These are phyloP conservation scores for Paecilomyces sp. DNA, from an alignment of 2,329 filamentous ascomycete species.

Conservation along the genomic window DNA sequence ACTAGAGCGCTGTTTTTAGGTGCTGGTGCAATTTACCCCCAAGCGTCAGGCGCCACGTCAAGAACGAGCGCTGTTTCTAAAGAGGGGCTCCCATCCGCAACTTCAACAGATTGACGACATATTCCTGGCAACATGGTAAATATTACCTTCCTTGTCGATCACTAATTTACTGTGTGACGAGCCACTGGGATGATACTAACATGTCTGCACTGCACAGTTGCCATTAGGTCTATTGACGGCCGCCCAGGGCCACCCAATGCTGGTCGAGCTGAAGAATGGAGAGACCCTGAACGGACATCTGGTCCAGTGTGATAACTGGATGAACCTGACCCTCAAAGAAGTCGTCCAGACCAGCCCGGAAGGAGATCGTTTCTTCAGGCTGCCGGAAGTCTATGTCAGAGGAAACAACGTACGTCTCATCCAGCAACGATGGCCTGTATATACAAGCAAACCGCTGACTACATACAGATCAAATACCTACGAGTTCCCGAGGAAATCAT, in stretches of 20 bases:
- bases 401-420: conserved; percentile 77
- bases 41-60: not conserved
- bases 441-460: conserved; percentile 2
- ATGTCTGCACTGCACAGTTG: conserved; percentile 36
- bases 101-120: not conserved
- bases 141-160: not conserved
- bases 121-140: not conserved
- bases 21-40: not conserved
- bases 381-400: conserved; percentile 92
- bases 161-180: conserved; percentile 3
- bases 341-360: conserved; percentile 95
- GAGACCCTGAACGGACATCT: conserved; percentile 96
- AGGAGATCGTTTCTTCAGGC: conserved; percentile 84
- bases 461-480: conserved; percentile 85
- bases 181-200: not conserved
- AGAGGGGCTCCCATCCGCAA: not conserved
- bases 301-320: conserved; percentile 97
- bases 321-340: conserved; percentile 96
- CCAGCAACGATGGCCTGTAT: not conserved
- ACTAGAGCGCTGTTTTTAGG: not conserved
- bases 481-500: conserved; percentile 95
- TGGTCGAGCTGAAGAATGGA: conserved; percentile 94
- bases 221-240: conserved; percentile 79
- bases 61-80: not conserved
- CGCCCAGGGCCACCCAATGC: conserved; percentile 95